A percentile compares a stretch with the other conserved stretches of the same genome.
Conservation (phyloP, 495 filamentous ascomycete genomes). For the Aspergillus ostianus region DNA sequence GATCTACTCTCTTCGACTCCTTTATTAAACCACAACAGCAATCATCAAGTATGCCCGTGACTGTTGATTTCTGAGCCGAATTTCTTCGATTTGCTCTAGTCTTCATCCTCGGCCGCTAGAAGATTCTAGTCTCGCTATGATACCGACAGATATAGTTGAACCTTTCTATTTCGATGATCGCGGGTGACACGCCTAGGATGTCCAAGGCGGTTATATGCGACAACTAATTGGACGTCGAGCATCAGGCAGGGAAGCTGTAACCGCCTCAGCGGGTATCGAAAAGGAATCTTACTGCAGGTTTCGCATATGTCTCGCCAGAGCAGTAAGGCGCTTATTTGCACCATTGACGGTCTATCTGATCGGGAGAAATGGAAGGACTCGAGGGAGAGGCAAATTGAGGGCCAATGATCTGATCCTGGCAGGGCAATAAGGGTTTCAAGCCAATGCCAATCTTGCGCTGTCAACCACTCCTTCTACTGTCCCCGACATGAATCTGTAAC, state of each 20-base stretch:
- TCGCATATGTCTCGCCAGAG: too few relatives aligned
- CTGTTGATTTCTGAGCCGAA: too few relatives aligned
- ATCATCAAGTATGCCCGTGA: neutral
- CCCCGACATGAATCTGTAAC: neutral
- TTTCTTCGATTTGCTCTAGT: neutral
- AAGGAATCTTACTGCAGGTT: too few relatives aligned
- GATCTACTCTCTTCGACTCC: neutral
- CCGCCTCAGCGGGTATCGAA: too few relatives aligned
- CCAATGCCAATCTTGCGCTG: conserved; percentile 2
- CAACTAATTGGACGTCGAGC: neutral
- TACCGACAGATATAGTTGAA: neutral
- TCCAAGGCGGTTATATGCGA: neutral
- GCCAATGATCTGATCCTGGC: neutral
- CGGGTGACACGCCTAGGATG: neutral
- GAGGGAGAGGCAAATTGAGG: too few relatives aligned
- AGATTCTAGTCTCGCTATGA: neutral
- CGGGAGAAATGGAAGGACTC: too few relatives aligned
- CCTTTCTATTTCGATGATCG: neutral
- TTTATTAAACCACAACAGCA: neutral
- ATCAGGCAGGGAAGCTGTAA: neutral
- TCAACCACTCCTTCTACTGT: conserved; percentile 14
- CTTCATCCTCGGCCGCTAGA: neutral
- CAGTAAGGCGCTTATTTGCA: too few relatives aligned
- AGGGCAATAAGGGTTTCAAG: conserved; percentile 14
- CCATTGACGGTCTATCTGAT: too few relatives aligned